phyloP scores from a whole-genome alignment of 192 early-diverging fungal genomes.

The Funneliformis mosseae region DNA sequence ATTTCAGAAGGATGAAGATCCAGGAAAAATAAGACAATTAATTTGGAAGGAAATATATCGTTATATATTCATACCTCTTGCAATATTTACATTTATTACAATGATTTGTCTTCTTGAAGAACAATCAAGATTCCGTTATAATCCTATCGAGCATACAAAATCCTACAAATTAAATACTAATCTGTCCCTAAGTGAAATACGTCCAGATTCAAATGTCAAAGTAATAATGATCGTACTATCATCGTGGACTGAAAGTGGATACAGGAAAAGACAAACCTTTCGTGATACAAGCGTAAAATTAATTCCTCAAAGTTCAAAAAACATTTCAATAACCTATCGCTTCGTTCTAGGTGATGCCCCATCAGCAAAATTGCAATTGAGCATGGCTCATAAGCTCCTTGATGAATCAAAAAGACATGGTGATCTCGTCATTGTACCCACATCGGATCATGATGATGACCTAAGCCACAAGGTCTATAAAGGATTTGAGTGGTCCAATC shows the following conservation, averaged over 20 bases:
- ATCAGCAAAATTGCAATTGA: conserved; percentile 38
- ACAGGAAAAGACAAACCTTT: conserved; percentile 47
- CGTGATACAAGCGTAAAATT: conserved; percentile 54
- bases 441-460: conserved; percentile 55
- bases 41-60: conserved; percentile 34
- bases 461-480: conserved; percentile 60
- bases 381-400: conserved; percentile 50
- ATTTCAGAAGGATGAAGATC: conserved; percentile 22
- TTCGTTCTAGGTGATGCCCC: conserved; percentile 59
- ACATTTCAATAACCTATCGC: conserved; percentile 50
- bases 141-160: conserved; percentile 20
- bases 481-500: conserved; percentile 57
- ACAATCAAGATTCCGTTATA: conserved; percentile 44
- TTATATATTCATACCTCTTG: conserved; percentile 51
- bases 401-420: conserved; percentile 48
- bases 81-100: conserved; percentile 54
- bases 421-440: conserved; percentile 57
- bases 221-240: conserved; percentile 58
- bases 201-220: conserved; percentile 41
- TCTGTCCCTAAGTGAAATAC: conserved; percentile 37
- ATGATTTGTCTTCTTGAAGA: conserved; percentile 54
- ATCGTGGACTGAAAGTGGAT: conserved; percentile 58
- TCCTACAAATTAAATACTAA: conserved; percentile 39
- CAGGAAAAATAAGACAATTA: conserved; percentile 18
- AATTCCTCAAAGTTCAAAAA: conserved; percentile 43